Conservation (phyloP, 2,329 filamentous ascomycete species). For the Aspergillus sojae region DNA sequence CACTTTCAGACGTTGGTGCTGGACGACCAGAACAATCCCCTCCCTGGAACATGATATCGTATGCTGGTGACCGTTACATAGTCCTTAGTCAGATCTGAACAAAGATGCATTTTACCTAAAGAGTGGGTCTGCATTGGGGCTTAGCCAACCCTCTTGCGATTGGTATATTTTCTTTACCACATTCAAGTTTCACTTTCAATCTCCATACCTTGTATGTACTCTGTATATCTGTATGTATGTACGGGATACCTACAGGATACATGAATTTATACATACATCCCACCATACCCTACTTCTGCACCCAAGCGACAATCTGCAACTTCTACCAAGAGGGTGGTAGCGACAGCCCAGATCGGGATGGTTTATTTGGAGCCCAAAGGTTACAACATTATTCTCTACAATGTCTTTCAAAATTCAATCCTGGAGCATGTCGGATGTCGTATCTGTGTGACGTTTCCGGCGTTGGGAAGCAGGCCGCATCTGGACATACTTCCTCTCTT, state of each 20-base stretch:
- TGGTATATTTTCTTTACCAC: conserved; percentile 22
- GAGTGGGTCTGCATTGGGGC: conserved; percentile 34
- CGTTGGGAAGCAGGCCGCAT: not conserved
- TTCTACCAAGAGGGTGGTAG: not conserved
- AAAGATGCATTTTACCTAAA: conserved; percentile 12
- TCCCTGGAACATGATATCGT: not conserved
- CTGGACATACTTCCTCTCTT: not conserved
- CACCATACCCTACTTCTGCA: not conserved
- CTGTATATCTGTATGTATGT: not conserved
- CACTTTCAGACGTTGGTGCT: not conserved
- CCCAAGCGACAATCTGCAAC: not conserved
- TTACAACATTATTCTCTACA: not conserved
- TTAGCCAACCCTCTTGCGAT: conserved; percentile 31
- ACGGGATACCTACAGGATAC: not conserved
- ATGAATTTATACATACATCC: not conserved
- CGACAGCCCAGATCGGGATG: not conserved
- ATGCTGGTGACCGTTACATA: not conserved
- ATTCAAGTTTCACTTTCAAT: conserved; percentile 15
- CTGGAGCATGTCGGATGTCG: not conserved
- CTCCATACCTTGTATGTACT: conserved; percentile 15
- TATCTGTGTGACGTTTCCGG: conserved; percentile 13
- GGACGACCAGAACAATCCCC: not conserved
- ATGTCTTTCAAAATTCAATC: not conserved
- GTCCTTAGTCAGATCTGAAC: conserved; percentile 3
- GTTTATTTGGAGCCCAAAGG: not conserved